These are phyloP conservation scores for Fusarium proliferatum DNA, from an alignment of 2,329 filamentous ascomycete species.

Conservation along the genomic window DNA sequence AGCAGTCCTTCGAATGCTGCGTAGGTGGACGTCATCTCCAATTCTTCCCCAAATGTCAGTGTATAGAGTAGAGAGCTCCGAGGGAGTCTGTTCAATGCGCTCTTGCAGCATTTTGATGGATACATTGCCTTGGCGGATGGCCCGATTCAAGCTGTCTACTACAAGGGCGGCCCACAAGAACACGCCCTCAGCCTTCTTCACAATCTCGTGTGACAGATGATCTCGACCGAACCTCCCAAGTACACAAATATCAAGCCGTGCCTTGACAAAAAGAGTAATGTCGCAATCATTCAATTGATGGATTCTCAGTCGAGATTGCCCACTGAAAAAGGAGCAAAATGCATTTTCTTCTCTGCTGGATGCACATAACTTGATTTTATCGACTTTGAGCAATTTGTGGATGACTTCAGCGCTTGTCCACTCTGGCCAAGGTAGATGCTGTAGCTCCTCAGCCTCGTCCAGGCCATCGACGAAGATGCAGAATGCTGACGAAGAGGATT, in stretches of 20 bases:
- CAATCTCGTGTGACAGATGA: accelerated
- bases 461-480: not conserved
- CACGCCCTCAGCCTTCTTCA: not conserved
- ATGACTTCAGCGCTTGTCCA: not conserved
- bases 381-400: accelerated
- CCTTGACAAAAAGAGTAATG: not conserved
- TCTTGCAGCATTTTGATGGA: not conserved
- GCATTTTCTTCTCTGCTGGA: not conserved
- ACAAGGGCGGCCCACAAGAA: not conserved
- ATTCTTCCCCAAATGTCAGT: not conserved
- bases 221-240: accelerated
- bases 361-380: not conserved
- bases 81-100: not conserved
- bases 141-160: not conserved
- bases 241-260: accelerated
- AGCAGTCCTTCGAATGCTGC: not conserved
- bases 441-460: not conserved
- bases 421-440: not conserved
- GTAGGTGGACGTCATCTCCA: not conserved
- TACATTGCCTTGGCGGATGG: not conserved
- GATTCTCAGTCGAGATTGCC: accelerated
- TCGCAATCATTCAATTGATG: not conserved
- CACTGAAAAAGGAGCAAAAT: not conserved
- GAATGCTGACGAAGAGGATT: not conserved
- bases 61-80: not conserved